Percentiles rank a stretch among this genome's conserved stretches.
These are phyloP conservation scores for Odonthalia washingtoniensis DNA, from an alignment of 31 red algal genomes.

Conservation along the genomic window DNA sequence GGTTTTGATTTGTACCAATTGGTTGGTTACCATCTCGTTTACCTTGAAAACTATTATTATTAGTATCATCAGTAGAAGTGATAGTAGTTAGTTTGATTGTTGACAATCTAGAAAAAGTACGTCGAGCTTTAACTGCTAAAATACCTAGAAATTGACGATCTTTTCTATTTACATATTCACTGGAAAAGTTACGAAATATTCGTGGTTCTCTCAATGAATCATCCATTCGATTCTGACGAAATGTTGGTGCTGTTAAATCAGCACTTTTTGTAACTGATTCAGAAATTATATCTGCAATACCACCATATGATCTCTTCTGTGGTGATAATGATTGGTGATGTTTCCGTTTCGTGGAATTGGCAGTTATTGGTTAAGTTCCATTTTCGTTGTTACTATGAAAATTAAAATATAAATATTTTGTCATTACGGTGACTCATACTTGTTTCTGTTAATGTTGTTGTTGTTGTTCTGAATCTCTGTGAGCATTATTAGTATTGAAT, in stretches of 20 bases:
- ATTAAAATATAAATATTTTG: too few relatives aligned
- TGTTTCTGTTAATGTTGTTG: too few relatives aligned
- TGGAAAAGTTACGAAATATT: conserved; percentile 64
- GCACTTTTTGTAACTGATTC: not conserved
- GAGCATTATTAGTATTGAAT: too few relatives aligned
- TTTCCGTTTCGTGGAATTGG: too few relatives aligned
- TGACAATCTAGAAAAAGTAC: conserved; percentile 1
- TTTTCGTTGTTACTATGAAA: too few relatives aligned
- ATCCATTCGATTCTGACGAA: not conserved
- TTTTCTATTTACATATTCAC: conserved; percentile 43
- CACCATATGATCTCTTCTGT: too few relatives aligned
- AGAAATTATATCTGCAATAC: not conserved
- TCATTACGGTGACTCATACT: too few relatives aligned
- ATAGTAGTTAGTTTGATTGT: not conserved
- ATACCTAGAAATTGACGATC: conserved; percentile 45
- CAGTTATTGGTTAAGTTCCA: too few relatives aligned
- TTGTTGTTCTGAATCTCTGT: too few relatives aligned
- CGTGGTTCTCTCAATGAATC: conserved; percentile 38
- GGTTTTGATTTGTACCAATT: not conserved
- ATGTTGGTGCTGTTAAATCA: not conserved
- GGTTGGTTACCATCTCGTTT: not conserved
- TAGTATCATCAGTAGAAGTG: not conserved
- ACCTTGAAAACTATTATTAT: not conserved
- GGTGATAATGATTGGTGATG: too few relatives aligned
- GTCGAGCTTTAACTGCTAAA: conserved; percentile 31